Evolutionary conservation across 441 rosid genomes (phyloP), one percentile per base, ranked within the genome.

Genomic region (Populus hybrid): DNA sequence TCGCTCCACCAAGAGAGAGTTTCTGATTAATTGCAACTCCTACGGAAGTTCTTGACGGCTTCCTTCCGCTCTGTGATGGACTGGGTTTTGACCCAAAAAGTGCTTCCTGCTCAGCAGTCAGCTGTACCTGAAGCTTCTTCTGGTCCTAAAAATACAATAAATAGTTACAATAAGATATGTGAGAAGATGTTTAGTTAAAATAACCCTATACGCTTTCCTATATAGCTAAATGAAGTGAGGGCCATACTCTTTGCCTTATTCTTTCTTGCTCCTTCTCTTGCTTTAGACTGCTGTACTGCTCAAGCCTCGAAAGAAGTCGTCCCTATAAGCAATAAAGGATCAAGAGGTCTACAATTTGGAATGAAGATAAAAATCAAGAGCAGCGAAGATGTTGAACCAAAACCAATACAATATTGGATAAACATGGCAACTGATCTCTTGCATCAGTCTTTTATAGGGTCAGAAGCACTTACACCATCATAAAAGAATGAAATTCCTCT

Each of bases 61-160:
- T 96, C 84, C 81, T 91, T 50, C 81, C 93, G 72, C 90, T 87
- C 63, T 88, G 88, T 72, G 79, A 78, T 35, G 99, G 97, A 79
- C 97, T 94, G 53, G 90, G 94, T 83, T 89, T 93, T 24, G 97
- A 89, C 64, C 98, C 96, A 63, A 87, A 90, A 69, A 85, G 83
- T 20, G 91, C 87, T 83, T 93, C 96, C 84, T 93, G 90, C 75
- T 92, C 95, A 59, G 94, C 90, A 64, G 90, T 88, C 61, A 87
- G 83, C 84, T 90, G 98, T 34, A 85, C 98, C 76, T 94, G 90
- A 74, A 88, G 88, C 87, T 87, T 95, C 91, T 91, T 94, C 83
- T 85, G 90, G 79, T 93, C 94, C 99, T 92, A 82, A 77, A 70
- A 14, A 68, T 23, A 65, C 24, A 74, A 64, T 75, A 78, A 70